A percentile compares a stretch with the other conserved stretches of the same genome.
Conservation (phyloP, 2,329 filamentous ascomycete species). For the Aspergillus oerlinghausenensis region DNA sequence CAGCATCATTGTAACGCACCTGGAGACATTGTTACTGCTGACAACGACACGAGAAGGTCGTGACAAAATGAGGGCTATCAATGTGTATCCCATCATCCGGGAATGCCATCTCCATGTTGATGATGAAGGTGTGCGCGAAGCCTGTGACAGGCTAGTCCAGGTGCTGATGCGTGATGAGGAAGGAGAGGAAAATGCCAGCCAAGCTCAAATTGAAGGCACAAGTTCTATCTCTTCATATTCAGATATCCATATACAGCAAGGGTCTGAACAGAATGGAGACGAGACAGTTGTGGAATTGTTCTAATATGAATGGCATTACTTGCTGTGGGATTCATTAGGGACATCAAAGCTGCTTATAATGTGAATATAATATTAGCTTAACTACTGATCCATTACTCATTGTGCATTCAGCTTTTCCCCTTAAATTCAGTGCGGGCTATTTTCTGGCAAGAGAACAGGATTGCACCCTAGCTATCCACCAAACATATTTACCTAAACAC, state of each 20-base stretch:
- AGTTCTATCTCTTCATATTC: neutral
- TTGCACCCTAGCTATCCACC: neutral
- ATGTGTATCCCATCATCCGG: slow-evolving; percentile 83
- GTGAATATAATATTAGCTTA: neutral
- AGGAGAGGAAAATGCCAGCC: slow-evolving; percentile 45
- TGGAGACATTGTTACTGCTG: slow-evolving; percentile 82
- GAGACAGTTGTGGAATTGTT: slow-evolving; percentile 45
- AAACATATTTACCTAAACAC: too few species aligned
- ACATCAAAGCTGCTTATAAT: neutral
- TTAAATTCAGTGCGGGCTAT: neutral
- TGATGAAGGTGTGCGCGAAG: slow-evolving; percentile 75
- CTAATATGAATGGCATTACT: slow-evolving; percentile 16
- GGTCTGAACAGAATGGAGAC: slow-evolving; percentile 40
- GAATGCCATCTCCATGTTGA: slow-evolving; percentile 77
- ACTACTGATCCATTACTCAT: neutral
- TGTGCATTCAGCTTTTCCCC: neutral
- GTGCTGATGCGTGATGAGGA: slow-evolving; percentile 78
- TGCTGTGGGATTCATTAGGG: neutral
- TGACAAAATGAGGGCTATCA: slow-evolving; percentile 67
- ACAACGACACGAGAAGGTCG: slow-evolving; percentile 73
- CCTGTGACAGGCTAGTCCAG: slow-evolving; percentile 84
- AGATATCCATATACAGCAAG: slow-evolving; percentile 11
- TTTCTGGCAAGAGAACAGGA: neutral
- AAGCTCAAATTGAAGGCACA: slow-evolving; percentile 23
- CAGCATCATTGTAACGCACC: slow-evolving; percentile 75